Evolutionary conservation across 345 rosid genomes (phyloP).

Genomic region (Lepidium africanum): DNA sequence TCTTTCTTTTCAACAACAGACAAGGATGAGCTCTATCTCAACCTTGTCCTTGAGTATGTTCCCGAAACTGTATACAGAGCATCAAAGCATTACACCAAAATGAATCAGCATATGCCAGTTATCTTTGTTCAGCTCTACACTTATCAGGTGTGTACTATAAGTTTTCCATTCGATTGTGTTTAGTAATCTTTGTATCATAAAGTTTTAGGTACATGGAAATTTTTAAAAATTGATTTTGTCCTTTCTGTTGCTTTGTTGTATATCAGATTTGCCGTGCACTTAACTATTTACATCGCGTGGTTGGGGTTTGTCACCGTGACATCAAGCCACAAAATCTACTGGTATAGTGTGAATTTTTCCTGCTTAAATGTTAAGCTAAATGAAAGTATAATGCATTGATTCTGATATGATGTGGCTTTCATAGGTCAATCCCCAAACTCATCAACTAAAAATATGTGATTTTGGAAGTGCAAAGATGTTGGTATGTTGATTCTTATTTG

Average conservation of each 20-base stretch:
- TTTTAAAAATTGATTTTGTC: slow-evolving; percentile 45
- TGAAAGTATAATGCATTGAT: not conserved
- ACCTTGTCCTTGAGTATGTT: slow-evolving; percentile 88
- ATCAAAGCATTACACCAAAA: slow-evolving; percentile 66
- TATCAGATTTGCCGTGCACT: slow-evolving; percentile 93
- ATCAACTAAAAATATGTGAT: slow-evolving; percentile 90
- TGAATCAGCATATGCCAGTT: slow-evolving; percentile 79
- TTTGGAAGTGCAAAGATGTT: slow-evolving; percentile 98
- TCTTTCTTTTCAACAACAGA: slow-evolving; percentile 91
- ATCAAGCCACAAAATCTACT: slow-evolving; percentile 95
- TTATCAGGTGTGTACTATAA: slow-evolving; percentile 60
- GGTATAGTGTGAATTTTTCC: slow-evolving; percentile 37
- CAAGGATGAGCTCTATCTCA: slow-evolving; percentile 84
- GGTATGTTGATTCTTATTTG: slow-evolving; percentile 42
- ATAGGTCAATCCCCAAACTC: slow-evolving; percentile 87
- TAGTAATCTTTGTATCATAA: not conserved
- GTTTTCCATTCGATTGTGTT: not conserved
- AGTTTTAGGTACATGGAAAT: not conserved
- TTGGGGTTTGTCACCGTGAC: slow-evolving; percentile 97
- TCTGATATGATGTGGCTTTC: slow-evolving; percentile 13
- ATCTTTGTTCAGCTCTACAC: slow-evolving; percentile 78
- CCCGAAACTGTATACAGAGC: slow-evolving; percentile 89
- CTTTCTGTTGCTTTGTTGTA: slow-evolving; percentile 49
- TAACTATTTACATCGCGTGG: slow-evolving; percentile 80
- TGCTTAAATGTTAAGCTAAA: not conserved